These are phyloP conservation scores for Macrophomina tecta DNA, from an alignment of 2,329 filamentous ascomycete genomes.

Conservation along the genomic window DNA sequence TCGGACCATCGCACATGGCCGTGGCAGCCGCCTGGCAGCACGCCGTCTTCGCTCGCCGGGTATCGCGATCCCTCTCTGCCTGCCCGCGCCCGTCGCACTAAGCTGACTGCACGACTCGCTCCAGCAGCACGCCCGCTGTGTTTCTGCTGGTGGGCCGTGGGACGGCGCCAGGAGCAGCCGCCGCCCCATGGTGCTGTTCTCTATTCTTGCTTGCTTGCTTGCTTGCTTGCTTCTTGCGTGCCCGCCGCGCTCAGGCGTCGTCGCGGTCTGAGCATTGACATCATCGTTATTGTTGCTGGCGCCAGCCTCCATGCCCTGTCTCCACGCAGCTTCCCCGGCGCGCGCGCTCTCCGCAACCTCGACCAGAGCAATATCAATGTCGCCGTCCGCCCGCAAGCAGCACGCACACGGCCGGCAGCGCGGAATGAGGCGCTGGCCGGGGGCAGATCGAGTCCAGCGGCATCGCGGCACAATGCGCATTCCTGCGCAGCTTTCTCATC, in stretches of 20 bases:
- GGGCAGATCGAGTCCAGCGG: conserved; percentile 13
- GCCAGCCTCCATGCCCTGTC: conserved; percentile 8
- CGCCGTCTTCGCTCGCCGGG: conserved; percentile 7
- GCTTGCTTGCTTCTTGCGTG: neutral
- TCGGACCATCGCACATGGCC: conserved; percentile 24
- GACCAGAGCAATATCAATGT: neutral
- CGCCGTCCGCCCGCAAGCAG: conserved; percentile 1
- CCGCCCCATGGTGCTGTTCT: conserved; percentile 10
- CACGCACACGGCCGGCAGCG: conserved; percentile 3
- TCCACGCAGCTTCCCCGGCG: conserved; percentile 6
- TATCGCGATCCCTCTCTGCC: neutral
- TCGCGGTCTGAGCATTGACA: conserved; percentile 20
- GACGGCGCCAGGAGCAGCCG: conserved; percentile 13
- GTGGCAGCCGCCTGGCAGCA: conserved; percentile 24
- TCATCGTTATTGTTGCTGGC: conserved; percentile 12
- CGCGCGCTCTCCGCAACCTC: neutral
- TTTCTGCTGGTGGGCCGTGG: conserved; percentile 9
- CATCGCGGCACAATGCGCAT: conserved; percentile 23
- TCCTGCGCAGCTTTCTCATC: conserved; percentile 21
- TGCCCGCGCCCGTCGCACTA: conserved; percentile 15
- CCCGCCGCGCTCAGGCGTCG: conserved; percentile 5
- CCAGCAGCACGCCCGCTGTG: neutral
- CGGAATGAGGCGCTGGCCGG: conserved; percentile 23
- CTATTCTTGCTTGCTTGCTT: conserved; percentile 12
- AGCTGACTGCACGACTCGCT: conserved; percentile 21